Base-by-base conservation (phyloP, 83 land plant species). In the Picea abies region DNA sequence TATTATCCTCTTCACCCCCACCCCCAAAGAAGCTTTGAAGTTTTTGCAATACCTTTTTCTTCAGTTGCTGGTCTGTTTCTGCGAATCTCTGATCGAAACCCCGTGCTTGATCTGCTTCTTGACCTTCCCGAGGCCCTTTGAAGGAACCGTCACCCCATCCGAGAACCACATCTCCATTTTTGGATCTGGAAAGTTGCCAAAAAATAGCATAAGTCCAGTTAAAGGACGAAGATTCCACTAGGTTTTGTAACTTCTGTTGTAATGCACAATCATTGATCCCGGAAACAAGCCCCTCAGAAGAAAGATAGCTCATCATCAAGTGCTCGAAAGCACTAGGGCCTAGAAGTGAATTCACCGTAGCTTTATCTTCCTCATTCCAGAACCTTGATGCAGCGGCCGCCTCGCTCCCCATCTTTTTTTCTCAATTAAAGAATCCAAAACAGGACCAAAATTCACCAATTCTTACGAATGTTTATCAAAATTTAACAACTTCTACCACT, bases 81-180 rank as follows among this genome's bases (percentile, higher is more conserved):
- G 9, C 37, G 26, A 60, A 58, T 26, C 80, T 26, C 22, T 60
- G 63, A 26, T 78, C 80, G 1, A 29, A 26, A 29, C 39, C 80
- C 9, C 75, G 37, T 70, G 75, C 47, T 2, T 70, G 75, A 23
- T 47, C 58, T 14, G 79, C 62, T 56, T 76, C 79, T 58, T 78
- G 80, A 20, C 80, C 80, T 26, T 78, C 80, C n/a, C 80, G 64
- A 71, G 83, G 82, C 49, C 37, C 83, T 76, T 77, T 87, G 84
- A 80, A 89, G 82, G 87, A 79, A 44, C 90, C 90, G 62, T 89
- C 90, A 12, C 90, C 90, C 90, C 89, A 88, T n/a, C 90, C 90
- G 35, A 82, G 35, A 66, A 81, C 76, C n/a, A 47, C 32, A 6
- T 81, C 76, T 52, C 77, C 77, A 16, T 60, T 44, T 39, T 81